Evolutionary conservation across 2,329 filamentous ascomycete species (phyloP).

Genomic region (Drechslerella coelobrocha): DNA sequence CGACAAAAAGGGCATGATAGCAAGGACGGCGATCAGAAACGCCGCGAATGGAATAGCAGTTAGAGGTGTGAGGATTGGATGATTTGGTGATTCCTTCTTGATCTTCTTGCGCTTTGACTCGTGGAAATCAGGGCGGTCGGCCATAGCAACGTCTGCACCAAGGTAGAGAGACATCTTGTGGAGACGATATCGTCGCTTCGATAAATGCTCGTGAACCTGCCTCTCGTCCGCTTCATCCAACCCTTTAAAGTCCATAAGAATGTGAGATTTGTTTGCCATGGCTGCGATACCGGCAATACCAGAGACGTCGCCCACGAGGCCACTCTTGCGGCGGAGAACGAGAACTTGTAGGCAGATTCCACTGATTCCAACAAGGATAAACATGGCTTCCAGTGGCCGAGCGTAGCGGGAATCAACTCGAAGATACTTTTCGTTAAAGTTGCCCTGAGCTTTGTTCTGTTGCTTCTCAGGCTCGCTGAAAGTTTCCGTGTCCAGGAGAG

Average conservation of each 20-base stretch:
- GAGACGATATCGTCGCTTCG: slow-evolving; percentile 71
- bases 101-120: slow-evolving; percentile 43
- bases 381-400: slow-evolving; percentile 66
- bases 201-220: slow-evolving; percentile 73
- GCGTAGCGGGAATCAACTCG: slow-evolving; percentile 65
- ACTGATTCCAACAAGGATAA: slow-evolving; percentile 67
- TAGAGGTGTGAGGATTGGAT: slow-evolving; percentile 72
- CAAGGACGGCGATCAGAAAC: slow-evolving; percentile 66
- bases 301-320: slow-evolving; percentile 71
- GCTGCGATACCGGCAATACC: slow-evolving; percentile 76
- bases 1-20: slow-evolving; percentile 68
- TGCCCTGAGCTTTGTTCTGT: background rate
- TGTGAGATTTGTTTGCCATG: slow-evolving; percentile 76
- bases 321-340: slow-evolving; percentile 69
- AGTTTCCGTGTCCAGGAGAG: slow-evolving; percentile 34
- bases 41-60: slow-evolving; percentile 67
- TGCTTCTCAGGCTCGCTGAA: slow-evolving; percentile 7
- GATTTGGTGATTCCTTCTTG: slow-evolving; percentile 55
- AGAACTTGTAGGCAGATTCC: slow-evolving; percentile 68
- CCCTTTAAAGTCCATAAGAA: slow-evolving; percentile 75
- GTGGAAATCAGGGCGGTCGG: slow-evolving; percentile 59
- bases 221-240: slow-evolving; percentile 72
- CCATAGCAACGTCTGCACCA: slow-evolving; percentile 60
- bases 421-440: slow-evolving; percentile 28
- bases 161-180: slow-evolving; percentile 75